These are phyloP conservation scores for Tilletia caries DNA, from an alignment of 1,284 basidiomycete species.

Conservation along the genomic window DNA sequence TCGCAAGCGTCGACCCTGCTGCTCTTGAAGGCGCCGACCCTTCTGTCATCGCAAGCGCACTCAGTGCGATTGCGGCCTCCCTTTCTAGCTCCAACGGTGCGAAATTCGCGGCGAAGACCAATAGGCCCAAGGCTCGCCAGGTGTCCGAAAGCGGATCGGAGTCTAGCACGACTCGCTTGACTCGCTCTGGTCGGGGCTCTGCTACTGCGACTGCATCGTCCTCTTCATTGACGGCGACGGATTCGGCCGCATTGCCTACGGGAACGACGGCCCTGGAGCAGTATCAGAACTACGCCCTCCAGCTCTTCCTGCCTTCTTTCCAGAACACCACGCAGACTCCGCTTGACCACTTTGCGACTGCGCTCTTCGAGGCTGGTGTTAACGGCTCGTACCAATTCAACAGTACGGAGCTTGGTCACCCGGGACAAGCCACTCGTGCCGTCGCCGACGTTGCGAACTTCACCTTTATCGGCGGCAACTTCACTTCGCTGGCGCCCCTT, in stretches of 20 bases:
- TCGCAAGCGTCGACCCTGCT: background rate
- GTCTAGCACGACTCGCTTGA: background rate
- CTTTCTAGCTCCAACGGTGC: background rate
- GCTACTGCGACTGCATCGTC: background rate
- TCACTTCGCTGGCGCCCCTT: constrained; percentile 58
- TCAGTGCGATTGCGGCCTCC: background rate
- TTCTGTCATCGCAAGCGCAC: background rate
- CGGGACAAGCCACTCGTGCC: constrained; percentile 56
- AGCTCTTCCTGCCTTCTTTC: background rate
- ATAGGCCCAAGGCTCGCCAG: background rate
- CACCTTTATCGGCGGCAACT: constrained; percentile 75
- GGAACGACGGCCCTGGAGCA: background rate
- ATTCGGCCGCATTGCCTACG: background rate
- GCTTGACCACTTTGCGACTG: constrained; percentile 65
- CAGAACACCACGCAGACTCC: constrained; percentile 63
- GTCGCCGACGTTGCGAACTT: constrained; percentile 59
- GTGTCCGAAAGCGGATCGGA: background rate
- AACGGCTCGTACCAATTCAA: constrained; percentile 18
- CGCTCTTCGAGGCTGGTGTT: constrained; percentile 58
- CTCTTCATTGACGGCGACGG: background rate
- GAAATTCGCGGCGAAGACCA: background rate
- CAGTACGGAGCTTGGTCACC: background rate
- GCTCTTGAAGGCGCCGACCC: no score
- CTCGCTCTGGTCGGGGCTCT: background rate
- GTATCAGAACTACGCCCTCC: background rate